Base-by-base conservation (phyloP, 2,329 filamentous ascomycete genomes). In the Cordyceps farinosa region DNA sequence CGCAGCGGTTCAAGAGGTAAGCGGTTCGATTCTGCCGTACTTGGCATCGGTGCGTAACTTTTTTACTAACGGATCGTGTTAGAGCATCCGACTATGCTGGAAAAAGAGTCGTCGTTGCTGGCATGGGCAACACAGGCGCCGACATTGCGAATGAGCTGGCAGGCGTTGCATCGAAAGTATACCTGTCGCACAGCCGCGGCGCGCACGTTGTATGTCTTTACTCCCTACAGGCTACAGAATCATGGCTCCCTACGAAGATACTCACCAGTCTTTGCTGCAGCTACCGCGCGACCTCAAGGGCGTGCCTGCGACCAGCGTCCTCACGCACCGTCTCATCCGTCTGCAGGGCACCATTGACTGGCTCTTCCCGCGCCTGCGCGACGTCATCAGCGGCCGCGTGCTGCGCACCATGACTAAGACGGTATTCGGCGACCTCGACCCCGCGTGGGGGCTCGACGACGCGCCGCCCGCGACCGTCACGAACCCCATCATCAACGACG, bases 71-170 rank as follows among this genome's bases (percentile, higher is more conserved):
- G 45, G 11, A 1, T 13, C 29, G 22, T 22, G 4, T 17, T 15
- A 72, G 71, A 42, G 68, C 69, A 0, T 66, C 70, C 1, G 57
- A 67, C 27, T 81, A 78, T 68, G 70, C 72, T n/a, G 75, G 70
- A 7, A 77, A 80, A 66, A 77, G 70, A 11, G 77, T 82, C 3
- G 62, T 82, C 0, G 70, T 83, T 0, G 70, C 80, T 2, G 80
- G 80, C 9, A 68, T 80, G 36, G 76, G 76, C 17, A 77, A 76
- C 50, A 79, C 77, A 1, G 69, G 69, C 2, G 70, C 68, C 29
- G 72, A 74, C 22, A 71, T 70, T 0, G 70, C 68, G 11, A 64
- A 74, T 2, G 69, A 70, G 3, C 69, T 81, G 10, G 68, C 73
- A 0, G 70, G 70, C 0, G 68, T 75, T 6, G 75, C 76, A 1